Conservation (phyloP, 305 asterid species). For the Fraxinus floribunda region DNA sequence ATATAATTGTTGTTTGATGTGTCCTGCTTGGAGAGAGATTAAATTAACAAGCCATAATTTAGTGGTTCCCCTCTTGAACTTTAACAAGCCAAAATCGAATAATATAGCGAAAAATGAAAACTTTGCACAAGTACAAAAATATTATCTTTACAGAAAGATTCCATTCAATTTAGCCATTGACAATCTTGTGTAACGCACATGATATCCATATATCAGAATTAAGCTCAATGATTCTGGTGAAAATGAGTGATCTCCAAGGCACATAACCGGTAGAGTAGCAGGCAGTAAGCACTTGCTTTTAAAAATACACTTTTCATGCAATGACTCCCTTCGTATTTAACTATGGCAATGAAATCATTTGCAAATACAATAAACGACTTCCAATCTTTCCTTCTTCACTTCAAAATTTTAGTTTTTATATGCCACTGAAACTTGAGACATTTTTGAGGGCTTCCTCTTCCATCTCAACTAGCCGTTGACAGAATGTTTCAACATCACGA, state of each 20-base stretch:
- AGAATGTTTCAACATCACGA: constrained; percentile 53
- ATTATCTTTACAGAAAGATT: not conserved
- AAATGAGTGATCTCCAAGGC: not conserved
- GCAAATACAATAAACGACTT: not conserved
- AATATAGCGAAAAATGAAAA: not conserved
- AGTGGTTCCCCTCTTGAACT: not conserved
- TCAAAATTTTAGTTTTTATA: constrained; percentile 31
- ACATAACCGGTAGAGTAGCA: not conserved
- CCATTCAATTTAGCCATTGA: not conserved
- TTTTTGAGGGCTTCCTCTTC: constrained; percentile 78
- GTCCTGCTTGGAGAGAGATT: no score
- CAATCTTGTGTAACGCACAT: not conserved
- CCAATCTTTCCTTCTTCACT: not conserved
- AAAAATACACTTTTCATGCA: not conserved
- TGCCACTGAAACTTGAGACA: constrained; percentile 54
- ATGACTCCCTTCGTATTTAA: not conserved
- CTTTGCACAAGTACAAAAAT: not conserved
- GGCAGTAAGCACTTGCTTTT: not conserved
- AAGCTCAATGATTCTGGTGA: not conserved
- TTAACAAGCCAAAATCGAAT: not conserved
- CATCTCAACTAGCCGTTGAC: constrained; percentile 66
- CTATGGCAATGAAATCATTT: not conserved
- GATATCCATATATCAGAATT: not conserved
- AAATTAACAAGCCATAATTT: no score
- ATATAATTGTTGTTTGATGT: no score